Evolutionary conservation across 2,329 filamentous ascomycete genomes (phyloP).

Genomic region (Plectosphaerella plurivora): DNA sequence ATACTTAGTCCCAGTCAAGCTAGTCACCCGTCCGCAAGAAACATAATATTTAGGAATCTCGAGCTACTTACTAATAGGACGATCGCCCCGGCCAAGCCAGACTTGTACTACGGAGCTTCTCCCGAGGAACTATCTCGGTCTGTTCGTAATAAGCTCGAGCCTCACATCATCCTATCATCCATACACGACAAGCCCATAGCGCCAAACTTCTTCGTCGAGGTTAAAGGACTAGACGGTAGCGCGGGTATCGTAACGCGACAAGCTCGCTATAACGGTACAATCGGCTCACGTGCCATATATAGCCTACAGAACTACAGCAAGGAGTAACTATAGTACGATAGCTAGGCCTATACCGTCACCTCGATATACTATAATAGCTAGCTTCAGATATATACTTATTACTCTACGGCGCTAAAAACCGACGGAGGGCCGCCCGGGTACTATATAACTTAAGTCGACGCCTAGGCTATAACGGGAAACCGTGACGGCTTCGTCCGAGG

Average conservation of each 20-base stretch:
- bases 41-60: slow-evolving; percentile 28
- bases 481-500: slow-evolving; percentile 1
- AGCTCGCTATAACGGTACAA: slow-evolving; percentile 30
- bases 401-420: slow-evolving; percentile 24
- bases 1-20: slow-evolving; percentile 17
- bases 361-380: slow-evolving; percentile 29
- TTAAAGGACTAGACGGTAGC: slow-evolving; percentile 28
- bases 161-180: slow-evolving; percentile 24
- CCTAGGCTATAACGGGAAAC: slow-evolving; percentile 11
- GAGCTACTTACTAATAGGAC: slow-evolving; percentile 25
- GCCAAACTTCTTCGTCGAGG: slow-evolving; percentile 37
- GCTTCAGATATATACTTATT: slow-evolving; percentile 32
- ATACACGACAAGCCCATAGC: slow-evolving; percentile 21
- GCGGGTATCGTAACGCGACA: slow-evolving; percentile 24
- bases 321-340: slow-evolving; percentile 27
- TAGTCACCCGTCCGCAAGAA: slow-evolving; percentile 3
- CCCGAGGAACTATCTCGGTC: slow-evolving; percentile 17
- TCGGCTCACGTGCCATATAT: slow-evolving; percentile 30
- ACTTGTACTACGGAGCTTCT: slow-evolving; percentile 24
- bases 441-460: slow-evolving; percentile 30
- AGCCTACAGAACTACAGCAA: slow-evolving; percentile 28
- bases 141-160: slow-evolving; percentile 17
- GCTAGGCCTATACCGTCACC: slow-evolving; percentile 31
- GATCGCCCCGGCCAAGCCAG: slow-evolving; percentile 20
- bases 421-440: slow-evolving; percentile 29